Conservation (phyloP, 176 grass and related monocot species). For the Puya raimondii region DNA sequence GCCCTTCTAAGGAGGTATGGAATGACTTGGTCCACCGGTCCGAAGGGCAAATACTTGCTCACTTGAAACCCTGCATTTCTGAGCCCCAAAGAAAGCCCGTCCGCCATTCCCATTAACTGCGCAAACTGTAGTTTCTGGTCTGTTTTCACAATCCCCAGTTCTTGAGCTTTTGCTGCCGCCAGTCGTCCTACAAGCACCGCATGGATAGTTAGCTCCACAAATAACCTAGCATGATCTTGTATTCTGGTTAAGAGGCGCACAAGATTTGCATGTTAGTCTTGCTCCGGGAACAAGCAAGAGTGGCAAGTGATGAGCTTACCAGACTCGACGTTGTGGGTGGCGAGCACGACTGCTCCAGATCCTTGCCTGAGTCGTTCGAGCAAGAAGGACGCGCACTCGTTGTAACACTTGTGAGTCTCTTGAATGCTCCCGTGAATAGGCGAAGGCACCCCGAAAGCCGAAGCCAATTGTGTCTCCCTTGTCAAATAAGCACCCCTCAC, state of each 20-base stretch:
- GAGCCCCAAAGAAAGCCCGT: constrained; percentile 66
- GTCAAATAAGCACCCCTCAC: constrained; percentile 93
- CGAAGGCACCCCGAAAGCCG: constrained; percentile 58
- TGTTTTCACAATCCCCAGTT: constrained; percentile 46
- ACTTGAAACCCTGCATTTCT: constrained; percentile 83
- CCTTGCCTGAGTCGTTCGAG: constrained; percentile 61
- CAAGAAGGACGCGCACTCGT: constrained; percentile 68
- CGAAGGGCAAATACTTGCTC: constrained; percentile 89
- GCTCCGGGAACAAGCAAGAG: too few species aligned
- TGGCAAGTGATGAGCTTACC: neutral
- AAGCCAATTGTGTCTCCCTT: constrained; percentile 43
- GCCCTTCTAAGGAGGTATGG: constrained; percentile 89
- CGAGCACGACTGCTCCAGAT: constrained; percentile 45
- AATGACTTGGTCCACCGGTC: constrained; percentile 82
- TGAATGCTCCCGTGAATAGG: constrained; percentile 56
- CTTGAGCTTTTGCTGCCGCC: constrained; percentile 51
- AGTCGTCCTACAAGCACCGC: constrained; percentile 29
- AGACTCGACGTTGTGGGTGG: constrained; percentile 77
- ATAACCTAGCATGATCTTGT: too few species aligned
- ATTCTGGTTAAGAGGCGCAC: too few species aligned
- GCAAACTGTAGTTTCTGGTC: constrained; percentile 75
- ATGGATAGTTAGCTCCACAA: too few species aligned
- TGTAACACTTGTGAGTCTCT: constrained; percentile 84
- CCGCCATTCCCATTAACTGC: constrained; percentile 97
- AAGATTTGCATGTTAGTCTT: too few species aligned